Evolutionary conservation across 2,329 filamentous ascomycete genomes (phyloP), one percentile per base, ranked within the genome.

Genomic region (Pezicula radicicola): DNA sequence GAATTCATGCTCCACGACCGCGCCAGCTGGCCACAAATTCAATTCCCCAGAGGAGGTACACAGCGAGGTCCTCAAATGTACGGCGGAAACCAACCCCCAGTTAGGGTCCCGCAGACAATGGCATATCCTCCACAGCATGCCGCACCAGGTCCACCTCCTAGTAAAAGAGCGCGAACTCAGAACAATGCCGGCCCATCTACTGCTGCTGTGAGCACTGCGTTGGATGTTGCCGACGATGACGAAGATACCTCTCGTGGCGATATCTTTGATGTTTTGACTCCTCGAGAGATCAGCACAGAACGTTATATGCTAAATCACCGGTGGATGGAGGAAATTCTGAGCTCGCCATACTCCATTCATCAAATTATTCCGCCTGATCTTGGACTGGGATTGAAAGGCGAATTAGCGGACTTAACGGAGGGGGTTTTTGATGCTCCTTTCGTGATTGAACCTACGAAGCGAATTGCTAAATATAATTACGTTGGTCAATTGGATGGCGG

Each of bases 291-390:
- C 55, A 96, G 91, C 61, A 77, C 90, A 54, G 83, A 85, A 57
- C 83, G 94, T 50, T 99, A 97, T 69, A 87, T 87, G 67, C 91
- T 97, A 66, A 95, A 99, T 63, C 93, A 99, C 64, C 91, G 96
- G 68, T 97, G 93, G 94, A 96, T 99, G 90, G 94, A 97, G 66
- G 93, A 99, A 71, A 86, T 99, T 27, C 81, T 97, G 49, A 90
- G 89, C 1, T 97, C 93, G 1, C 91, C 92, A 0, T 97, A 96
- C 66, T 80, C 88, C 21, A 88, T 93, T 55, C 81, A 81, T 46
- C 90, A 95, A 66, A 96, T 99, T 52, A 83, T 87, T 8, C 91
- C 93, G 1, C 84, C 91, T 3, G 92, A 96, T 66, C 81, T 97
- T 33, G 91, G 91, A 1, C 75, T 97, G 9, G 94, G 94, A 4